phyloP scores from a whole-genome alignment of 805 yeast species.

The Teunomyces pallodes region DNA sequence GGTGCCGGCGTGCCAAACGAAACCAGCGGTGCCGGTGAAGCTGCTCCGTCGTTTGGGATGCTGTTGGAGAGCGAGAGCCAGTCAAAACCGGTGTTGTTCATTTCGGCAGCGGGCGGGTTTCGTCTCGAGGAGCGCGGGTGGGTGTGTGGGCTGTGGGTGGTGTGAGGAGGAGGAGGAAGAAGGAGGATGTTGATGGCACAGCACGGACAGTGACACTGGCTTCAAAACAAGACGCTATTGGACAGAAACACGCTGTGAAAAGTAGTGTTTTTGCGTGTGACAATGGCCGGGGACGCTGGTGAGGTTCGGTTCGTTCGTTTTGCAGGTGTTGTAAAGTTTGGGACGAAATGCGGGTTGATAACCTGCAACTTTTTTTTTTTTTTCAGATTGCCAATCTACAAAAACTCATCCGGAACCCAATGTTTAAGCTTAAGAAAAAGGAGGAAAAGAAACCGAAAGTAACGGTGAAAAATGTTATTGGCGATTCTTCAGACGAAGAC shows the following conservation, averaged over 20 bases:
- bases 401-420: slow-evolving; percentile 26
- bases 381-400: not conserved
- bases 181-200: not conserved
- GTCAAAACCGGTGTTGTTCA: slow-evolving; percentile 45
- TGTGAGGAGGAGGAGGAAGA: not conserved
- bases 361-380: not conserved
- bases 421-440: slow-evolving; percentile 21
- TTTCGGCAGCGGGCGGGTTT: slow-evolving; percentile 6
- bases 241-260: not conserved
- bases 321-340: not conserved
- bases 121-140: not conserved
- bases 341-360: not conserved
- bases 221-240: not conserved
- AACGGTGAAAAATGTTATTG: not conserved
- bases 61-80: slow-evolving; percentile 39
- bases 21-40: slow-evolving; percentile 47
- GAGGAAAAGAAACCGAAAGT: slow-evolving; percentile 1
- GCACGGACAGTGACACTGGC: not conserved
- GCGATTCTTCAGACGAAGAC: not conserved
- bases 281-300: not conserved
- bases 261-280: too few relatives aligned
- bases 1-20: slow-evolving; percentile 33
- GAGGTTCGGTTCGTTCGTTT: not conserved
- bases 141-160: not conserved
- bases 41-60: slow-evolving; percentile 16